Base-by-base conservation (phyloP, 2,329 filamentous ascomycete genomes). In the Colletotrichum gigasporum region DNA sequence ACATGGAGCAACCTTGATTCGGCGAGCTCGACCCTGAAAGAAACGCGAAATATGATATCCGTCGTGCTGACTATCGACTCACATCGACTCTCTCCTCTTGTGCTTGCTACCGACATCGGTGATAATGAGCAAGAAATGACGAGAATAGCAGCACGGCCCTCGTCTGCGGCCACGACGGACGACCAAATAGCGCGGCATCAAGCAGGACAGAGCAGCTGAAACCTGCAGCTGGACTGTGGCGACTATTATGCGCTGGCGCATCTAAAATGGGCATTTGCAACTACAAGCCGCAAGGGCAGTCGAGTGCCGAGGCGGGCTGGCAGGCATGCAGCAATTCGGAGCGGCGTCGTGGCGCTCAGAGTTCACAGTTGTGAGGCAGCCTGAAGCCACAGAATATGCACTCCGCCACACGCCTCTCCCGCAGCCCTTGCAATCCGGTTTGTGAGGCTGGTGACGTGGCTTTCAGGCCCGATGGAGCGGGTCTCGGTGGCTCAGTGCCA, bases 361-460 rank as follows among this genome's bases (percentile, higher is more conserved):
- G 56, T 12, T n/a, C 16, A 65, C 62, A 28, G 57, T 55, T 42
- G 37, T 45, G 52, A 66, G 62, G 63, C 56, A 67, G 39, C 51
- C 63, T 45, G 52, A 54, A 55, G 52, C 50, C 50, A 65, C 42
- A 55, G 20, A 35, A 50, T 35, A 56, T 60, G 64, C 47, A 65
- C 66, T 68, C 60, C 66, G 66, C 66, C 66, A 68, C 66, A 66
- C 59, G 64, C 59, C 64, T 66, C 64, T 60, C 45, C 63, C 63
- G 59, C 16, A 28, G 16, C 26, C 42, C 42, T 34, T 59, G 48
- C 26, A 42, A 26, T 48, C 37, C 37, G 51, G 41, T 24, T 22
- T 24, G 22, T 67, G 64, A 68, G 66, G 66, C 66, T 67, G 60
- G 64, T 68, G 66, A 68, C 66, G 66, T 68, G 66, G 66, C 66